phyloP scores from a whole-genome alignment of 768 basidiomycete genomes.

The Daedaleopsis sinensis region DNA sequence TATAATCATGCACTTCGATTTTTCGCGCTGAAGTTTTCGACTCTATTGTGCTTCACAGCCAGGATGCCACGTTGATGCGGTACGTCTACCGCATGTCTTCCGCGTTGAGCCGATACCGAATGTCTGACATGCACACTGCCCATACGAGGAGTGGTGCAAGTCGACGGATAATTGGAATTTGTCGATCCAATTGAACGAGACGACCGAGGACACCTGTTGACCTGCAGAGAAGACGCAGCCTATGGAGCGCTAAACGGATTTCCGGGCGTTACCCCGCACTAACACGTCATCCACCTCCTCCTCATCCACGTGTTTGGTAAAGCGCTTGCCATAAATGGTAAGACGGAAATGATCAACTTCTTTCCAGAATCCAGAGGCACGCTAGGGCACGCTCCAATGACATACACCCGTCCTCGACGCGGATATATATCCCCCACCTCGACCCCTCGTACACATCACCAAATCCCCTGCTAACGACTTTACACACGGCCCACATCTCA shows the following conservation, averaged over 20 bases:
- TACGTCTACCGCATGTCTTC: constrained; percentile 5
- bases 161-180: no score
- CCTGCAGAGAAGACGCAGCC: no score
- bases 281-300: no score
- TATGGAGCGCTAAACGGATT: no score
- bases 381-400: no score
- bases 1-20: no score
- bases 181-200: no score
- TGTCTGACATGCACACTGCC: background rate
- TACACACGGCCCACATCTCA: background rate
- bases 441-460: background rate
- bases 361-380: constrained; percentile 17
- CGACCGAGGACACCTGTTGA: no score
- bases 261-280: no score
- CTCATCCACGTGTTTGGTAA: no score
- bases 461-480: background rate
- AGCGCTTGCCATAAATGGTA: constrained; percentile 5
- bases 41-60: background rate
- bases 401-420: no score
- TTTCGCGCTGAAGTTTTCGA: background rate
- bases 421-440: no score
- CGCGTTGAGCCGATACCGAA: constrained; percentile 41
- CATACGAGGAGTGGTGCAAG: background rate
- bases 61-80: background rate
- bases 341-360: constrained; percentile 1